These are phyloP conservation scores for Hyaloscypha hepaticicola DNA, from an alignment of 495 filamentous ascomycete species.

Conservation along the genomic window DNA sequence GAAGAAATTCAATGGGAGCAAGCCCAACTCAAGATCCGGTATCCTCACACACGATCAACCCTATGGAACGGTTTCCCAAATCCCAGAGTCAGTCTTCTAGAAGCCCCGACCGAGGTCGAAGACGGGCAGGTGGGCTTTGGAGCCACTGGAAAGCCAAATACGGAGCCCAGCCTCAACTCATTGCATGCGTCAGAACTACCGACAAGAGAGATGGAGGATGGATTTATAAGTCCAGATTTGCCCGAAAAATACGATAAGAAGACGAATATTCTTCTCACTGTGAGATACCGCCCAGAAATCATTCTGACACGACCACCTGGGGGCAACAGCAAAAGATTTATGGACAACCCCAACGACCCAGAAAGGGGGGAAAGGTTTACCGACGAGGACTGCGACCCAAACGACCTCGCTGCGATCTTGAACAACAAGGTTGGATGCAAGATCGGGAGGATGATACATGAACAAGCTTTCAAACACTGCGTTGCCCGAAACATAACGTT, in stretches of 20 bases:
- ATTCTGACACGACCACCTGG: background rate
- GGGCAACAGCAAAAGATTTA: background rate
- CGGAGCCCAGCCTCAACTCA: background rate
- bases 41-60: background rate
- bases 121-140: background rate
- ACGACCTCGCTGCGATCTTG: background rate
- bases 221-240: background rate
- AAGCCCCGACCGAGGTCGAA: background rate
- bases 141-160: background rate
- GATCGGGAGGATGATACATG: background rate
- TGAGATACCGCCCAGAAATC: background rate
- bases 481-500: background rate
- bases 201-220: background rate
- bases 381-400: background rate
- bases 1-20: background rate
- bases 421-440: background rate
- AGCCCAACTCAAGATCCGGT: background rate
- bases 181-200: background rate
- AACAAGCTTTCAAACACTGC: background rate
- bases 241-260: background rate
- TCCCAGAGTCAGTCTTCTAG: background rate
- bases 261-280: background rate
- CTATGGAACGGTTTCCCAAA: background rate
- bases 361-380: background rate
- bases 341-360: background rate